Conservation (phyloP, 2,329 filamentous ascomycete species). For the Aspergillus fischeri region DNA sequence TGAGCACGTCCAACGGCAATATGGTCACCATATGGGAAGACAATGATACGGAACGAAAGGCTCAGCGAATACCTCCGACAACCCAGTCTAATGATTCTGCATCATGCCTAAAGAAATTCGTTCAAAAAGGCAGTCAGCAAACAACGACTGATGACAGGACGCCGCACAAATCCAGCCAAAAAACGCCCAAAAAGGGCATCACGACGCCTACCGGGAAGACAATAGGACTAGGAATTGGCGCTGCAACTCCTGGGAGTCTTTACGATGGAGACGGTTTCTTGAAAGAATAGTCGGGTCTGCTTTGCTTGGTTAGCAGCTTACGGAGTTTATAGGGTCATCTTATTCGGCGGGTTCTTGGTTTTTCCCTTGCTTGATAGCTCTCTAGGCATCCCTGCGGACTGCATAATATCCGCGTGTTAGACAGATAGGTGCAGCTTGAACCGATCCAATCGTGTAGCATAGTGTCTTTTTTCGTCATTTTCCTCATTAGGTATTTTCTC, state of each 20-base stretch:
- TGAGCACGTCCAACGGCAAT: conserved; percentile 17
- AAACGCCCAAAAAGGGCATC: conserved; percentile 17
- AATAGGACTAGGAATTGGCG: conserved; percentile 26
- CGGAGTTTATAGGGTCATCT: not conserved
- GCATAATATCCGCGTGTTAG: conserved; percentile 14
- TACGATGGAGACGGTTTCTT: conserved; percentile 42
- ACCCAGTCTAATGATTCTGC: not conserved
- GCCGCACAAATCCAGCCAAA: conserved; percentile 10
- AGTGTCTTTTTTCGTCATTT: not conserved
- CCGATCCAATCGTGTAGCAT: not conserved
- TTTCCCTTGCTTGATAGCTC: conserved; percentile 2
- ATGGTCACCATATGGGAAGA: conserved; percentile 41
- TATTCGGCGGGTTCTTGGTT: not conserved
- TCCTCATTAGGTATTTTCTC: not conserved
- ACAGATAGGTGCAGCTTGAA: conserved; percentile 20
- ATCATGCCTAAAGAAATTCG: not conserved
- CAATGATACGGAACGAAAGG: conserved; percentile 13
- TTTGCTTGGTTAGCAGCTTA: conserved; percentile 2
- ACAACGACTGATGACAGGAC: conserved; percentile 10
- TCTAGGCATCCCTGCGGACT: not conserved
- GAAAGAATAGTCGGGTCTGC: conserved; percentile 26
- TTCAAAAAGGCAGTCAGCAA: not conserved
- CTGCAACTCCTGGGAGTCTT: conserved; percentile 43
- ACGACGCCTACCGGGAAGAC: conserved; percentile 26
- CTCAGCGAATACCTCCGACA: conserved; percentile 3